Conservation (phyloP, 192 early-diverging fungal genomes). For the Gaertneriomyces sp. region DNA sequence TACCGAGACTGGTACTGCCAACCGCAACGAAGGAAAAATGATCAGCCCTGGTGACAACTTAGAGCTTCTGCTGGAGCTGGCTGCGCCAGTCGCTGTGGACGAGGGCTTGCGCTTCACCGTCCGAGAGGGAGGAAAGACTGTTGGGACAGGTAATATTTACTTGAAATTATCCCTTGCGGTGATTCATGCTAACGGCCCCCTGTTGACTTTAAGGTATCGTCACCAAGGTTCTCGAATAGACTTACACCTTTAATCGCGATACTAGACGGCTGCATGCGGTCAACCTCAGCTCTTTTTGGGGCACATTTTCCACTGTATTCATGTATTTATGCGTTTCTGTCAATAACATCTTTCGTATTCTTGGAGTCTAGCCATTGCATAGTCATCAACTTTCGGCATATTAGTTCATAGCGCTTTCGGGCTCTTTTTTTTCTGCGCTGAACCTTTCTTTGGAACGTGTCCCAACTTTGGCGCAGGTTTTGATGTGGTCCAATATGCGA, state of each 20-base stretch:
- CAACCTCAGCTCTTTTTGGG: too few relatives aligned
- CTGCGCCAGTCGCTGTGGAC: constrained; percentile 81
- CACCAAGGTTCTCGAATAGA: constrained; percentile 66
- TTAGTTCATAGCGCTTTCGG: too few relatives aligned
- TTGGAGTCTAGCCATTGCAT: too few relatives aligned
- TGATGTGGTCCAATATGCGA: constrained; percentile 22
- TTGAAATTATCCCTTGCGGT: not conserved
- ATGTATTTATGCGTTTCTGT: too few relatives aligned
- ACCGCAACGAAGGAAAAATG: constrained; percentile 87
- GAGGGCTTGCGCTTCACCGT: constrained; percentile 95
- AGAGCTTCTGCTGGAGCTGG: constrained; percentile 80
- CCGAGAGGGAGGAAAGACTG: constrained; percentile 95
- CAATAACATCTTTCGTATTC: too few relatives aligned
- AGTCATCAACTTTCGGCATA: too few relatives aligned
- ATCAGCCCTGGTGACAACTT: constrained; percentile 98
- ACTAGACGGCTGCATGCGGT: too few relatives aligned
- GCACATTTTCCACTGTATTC: too few relatives aligned
- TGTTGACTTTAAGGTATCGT: constrained; percentile 53
- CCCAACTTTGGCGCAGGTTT: too few relatives aligned
- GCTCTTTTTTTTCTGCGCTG: too few relatives aligned
- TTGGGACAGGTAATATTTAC: constrained; percentile 70
- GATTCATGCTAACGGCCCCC: not conserved
- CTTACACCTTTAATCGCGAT: too few relatives aligned
- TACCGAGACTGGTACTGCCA: constrained; percentile 64
- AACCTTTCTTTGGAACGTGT: too few relatives aligned